These are phyloP conservation scores for Chaetomium cochliodes DNA, from an alignment of 495 filamentous ascomycete genomes.

Conservation along the genomic window DNA sequence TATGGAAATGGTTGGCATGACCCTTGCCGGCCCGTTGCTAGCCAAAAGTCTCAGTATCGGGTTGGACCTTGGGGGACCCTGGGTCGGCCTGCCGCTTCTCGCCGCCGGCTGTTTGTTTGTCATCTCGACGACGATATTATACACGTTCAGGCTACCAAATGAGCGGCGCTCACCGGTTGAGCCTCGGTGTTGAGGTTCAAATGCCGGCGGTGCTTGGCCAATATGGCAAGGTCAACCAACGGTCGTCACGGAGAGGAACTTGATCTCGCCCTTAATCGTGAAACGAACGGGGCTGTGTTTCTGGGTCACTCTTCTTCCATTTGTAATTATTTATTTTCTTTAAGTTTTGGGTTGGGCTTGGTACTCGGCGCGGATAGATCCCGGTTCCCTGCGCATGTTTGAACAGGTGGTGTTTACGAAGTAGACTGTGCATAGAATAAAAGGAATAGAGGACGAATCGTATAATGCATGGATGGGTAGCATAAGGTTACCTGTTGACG, in stretches of 20 bases:
- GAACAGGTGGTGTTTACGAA: background rate
- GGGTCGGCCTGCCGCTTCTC: constrained; percentile 36
- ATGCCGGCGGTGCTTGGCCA: background rate
- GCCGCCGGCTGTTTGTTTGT: constrained; percentile 26
- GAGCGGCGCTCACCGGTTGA: constrained; percentile 5
- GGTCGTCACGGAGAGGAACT: background rate
- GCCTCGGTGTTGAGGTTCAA: constrained; percentile 3
- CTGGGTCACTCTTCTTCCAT: background rate
- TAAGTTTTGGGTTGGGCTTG: background rate
- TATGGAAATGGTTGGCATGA: constrained; percentile 33
- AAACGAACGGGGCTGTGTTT: background rate
- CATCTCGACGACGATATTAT: constrained; percentile 26
- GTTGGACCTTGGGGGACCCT: constrained; percentile 28
- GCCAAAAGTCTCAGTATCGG: constrained; percentile 33
- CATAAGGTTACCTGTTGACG: too few relatives aligned
- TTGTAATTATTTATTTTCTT: background rate
- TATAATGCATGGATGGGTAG: background rate
- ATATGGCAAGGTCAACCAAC: background rate
- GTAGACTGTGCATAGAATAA: background rate
- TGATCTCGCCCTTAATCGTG: background rate
- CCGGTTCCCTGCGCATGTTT: background rate
- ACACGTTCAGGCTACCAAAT: constrained; percentile 24
- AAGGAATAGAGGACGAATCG: background rate
- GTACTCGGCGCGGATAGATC: background rate
- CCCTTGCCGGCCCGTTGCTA: constrained; percentile 32